Conservation (phyloP, 169 alveolate genomes). For the Eimeria sp. region DNA sequence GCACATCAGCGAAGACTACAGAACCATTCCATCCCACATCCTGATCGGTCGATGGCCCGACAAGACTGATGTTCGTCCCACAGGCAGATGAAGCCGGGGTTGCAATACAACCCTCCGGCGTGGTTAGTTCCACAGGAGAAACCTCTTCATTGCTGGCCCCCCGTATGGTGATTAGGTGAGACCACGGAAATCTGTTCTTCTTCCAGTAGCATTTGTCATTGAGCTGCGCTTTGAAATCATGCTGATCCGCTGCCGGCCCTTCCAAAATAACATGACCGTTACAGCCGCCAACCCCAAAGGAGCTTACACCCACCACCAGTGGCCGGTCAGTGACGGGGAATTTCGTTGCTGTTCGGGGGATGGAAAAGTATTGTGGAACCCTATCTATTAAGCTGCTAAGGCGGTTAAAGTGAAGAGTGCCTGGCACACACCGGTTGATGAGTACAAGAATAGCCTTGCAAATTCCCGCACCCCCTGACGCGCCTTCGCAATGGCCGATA, state of each 20-base stretch:
- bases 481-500: slow-evolving; percentile 89
- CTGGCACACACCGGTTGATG: slow-evolving; percentile 86
- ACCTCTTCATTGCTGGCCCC: neutral
- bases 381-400: slow-evolving; percentile 88
- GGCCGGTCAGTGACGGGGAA: slow-evolving; percentile 14
- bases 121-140: slow-evolving; percentile 9
- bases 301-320: slow-evolving; percentile 83
- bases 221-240: slow-evolving; percentile 50
- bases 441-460: slow-evolving; percentile 86
- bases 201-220: slow-evolving; percentile 59
- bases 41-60: slow-evolving; percentile 20
- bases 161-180: slow-evolving; percentile 55
- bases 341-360: slow-evolving; percentile 77
- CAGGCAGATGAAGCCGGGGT: slow-evolving; percentile 29
- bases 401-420: slow-evolving; percentile 86
- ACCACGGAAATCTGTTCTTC: slow-evolving; percentile 52
- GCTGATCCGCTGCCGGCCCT: slow-evolving; percentile 16
- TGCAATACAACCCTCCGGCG: slow-evolving; percentile 10
- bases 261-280: slow-evolving; percentile 86
- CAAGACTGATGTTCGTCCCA: slow-evolving; percentile 28
- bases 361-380: slow-evolving; percentile 81
- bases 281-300: slow-evolving; percentile 89
- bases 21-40: slow-evolving; percentile 2
- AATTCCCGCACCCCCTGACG: slow-evolving; percentile 88
- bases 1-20: slow-evolving; percentile 15